These are phyloP conservation scores for Coprinopsis cinerea DNA, from an alignment of 768 basidiomycete genomes.

Conservation along the genomic window DNA sequence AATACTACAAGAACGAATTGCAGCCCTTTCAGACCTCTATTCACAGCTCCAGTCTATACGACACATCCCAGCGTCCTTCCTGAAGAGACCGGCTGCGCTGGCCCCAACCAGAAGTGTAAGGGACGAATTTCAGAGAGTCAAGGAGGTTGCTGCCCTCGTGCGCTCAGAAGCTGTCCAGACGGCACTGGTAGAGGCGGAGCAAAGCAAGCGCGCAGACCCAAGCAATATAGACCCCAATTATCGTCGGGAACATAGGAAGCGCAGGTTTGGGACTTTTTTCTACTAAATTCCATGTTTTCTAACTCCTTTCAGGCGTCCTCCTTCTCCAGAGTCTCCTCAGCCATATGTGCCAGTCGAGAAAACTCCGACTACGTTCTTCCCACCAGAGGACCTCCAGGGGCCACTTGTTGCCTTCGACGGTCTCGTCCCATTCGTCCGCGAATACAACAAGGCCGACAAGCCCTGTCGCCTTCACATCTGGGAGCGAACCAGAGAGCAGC, in stretches of 20 bases:
- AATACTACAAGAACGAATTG: constrained; percentile 36
- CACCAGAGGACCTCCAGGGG: constrained; percentile 31
- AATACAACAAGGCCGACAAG: constrained; percentile 44
- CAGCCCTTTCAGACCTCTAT: constrained; percentile 41
- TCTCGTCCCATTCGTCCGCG: constrained; percentile 48
- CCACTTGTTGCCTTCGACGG: constrained; percentile 35
- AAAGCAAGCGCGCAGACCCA: constrained; percentile 49
- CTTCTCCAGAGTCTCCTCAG: constrained; percentile 56
- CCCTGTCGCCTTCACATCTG: constrained; percentile 47
- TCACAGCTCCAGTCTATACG: constrained; percentile 38
- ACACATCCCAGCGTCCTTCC: constrained; percentile 38
- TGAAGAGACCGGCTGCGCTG: constrained; percentile 24
- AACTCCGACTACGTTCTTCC: constrained; percentile 37
- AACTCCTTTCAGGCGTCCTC: constrained; percentile 32
- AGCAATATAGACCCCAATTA: constrained; percentile 40
- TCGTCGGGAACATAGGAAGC: constrained; percentile 48
- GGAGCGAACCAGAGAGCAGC: constrained; percentile 28
- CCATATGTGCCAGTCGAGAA: constrained; percentile 44
- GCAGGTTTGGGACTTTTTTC: constrained; percentile 39
- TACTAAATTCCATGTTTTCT: constrained; percentile 6
- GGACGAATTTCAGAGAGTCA: constrained; percentile 41
- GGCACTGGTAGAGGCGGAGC: constrained; percentile 48
- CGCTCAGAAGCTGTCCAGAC: constrained; percentile 50
- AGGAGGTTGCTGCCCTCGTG: constrained; percentile 40
- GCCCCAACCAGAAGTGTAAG: constrained; percentile 17